Evolutionary conservation across 371 early-diverging fungal genomes (phyloP), one percentile per base, ranked within the genome.

Genomic region (Mucor indicus): DNA sequence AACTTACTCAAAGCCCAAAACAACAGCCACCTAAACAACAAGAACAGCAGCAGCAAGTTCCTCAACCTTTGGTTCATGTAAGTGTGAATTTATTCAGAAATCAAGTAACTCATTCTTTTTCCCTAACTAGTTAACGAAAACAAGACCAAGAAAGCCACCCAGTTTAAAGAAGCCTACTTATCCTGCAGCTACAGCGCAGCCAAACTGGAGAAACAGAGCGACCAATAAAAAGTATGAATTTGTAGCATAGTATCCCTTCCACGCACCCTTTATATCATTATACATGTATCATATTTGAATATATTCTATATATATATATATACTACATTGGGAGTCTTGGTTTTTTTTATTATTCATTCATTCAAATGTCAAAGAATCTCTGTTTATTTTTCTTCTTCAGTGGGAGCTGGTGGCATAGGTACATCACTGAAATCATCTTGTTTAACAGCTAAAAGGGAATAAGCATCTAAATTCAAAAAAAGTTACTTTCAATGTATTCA

Each of bases 381-480:
- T 12, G 17, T 25, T 40, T 36, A 31, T 6, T 51, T 43, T 6
- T 49, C 41, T 31, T 54, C 37, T 48, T 67, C 54, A 13, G 53
- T 50, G 46, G 60, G 50, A 2, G 60, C 39, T 15, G 48, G 50
- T 15, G 82, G 79, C 36, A 79, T 39, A 21, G 70, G 68, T 9
- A 81, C 72, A 54, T 81, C 82, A 47, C 75, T 69, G 48, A 81
- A 79, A 49, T 81, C 79, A 56, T 81, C 82, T 43, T 81, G 82
- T 45, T 72, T 72, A 7, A 81, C 77, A 36, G 79, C 79, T 8
- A 70, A 38, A 22, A 81, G 66, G n/a, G 79, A 72, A 44, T 81
- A 81, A 27, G 75, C 57, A 41, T 69, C 77, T 77, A 48, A 4
- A 17, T 22, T 3, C 6, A 33, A 33, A 33, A 7, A 27, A 27